Evolutionary conservation across 768 basidiomycete species (phyloP).

Genomic region (Mycena kentingensis): DNA sequence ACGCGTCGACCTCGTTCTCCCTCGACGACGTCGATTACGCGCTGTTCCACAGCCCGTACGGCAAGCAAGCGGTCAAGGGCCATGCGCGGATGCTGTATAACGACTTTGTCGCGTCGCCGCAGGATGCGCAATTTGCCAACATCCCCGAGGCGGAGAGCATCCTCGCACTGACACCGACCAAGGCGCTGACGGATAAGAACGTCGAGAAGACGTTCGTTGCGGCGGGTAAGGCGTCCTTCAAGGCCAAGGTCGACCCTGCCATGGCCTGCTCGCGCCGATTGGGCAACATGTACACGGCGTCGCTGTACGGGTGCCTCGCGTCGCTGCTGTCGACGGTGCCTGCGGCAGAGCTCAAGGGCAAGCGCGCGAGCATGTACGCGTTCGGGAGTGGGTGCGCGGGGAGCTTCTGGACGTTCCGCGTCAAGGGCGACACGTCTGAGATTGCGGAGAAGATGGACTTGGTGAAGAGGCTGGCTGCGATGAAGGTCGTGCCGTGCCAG

Average conservation of each 20-base stretch:
- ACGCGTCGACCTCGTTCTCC: constrained; percentile 57
- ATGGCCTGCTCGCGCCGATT: constrained; percentile 89
- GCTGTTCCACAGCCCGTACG: constrained; percentile 97
- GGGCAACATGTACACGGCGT: constrained; percentile 99
- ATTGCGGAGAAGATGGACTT: constrained; percentile 85
- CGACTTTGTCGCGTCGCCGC: constrained; percentile 85
- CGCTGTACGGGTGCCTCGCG: constrained; percentile 91
- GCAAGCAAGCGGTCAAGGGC: constrained; percentile 98
- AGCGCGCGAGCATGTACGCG: constrained; percentile 92
- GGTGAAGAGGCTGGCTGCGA: constrained; percentile 69
- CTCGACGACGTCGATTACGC: constrained; percentile 87
- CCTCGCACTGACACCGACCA: constrained; percentile 64
- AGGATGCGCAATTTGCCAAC: constrained; percentile 65
- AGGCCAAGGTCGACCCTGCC: constrained; percentile 71
- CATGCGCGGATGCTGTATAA: constrained; percentile 90
- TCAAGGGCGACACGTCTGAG: constrained; percentile 85
- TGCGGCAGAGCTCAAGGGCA: constrained; percentile 70
- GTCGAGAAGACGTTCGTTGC: constrained; percentile 93
- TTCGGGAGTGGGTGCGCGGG: constrained; percentile 96
- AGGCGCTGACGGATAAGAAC: constrained; percentile 88
- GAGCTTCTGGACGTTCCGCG: constrained; percentile 84
- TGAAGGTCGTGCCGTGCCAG: constrained; percentile 90
- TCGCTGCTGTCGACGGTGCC: constrained; percentile 77
- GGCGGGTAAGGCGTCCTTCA: constrained; percentile 75
- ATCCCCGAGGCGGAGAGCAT: constrained; percentile 71